Evolutionary conservation across 805 yeast species (phyloP).

Genomic region (Candida parachauliodes): DNA sequence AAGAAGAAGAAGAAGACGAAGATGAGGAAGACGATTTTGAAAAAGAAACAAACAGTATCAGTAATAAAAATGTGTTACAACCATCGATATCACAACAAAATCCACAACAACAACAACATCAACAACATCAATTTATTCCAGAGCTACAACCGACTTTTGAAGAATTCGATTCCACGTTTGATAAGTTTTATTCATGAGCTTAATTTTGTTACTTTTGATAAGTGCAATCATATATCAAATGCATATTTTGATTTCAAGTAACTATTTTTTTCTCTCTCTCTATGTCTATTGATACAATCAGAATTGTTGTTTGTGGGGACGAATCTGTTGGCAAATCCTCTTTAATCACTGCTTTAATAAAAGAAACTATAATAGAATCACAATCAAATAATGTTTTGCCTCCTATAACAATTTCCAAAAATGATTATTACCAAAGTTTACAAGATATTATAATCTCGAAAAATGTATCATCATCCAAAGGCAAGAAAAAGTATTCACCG

Average conservation of each 20-base stretch:
- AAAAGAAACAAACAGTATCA: background rate
- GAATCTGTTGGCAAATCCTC: conserved; percentile 86
- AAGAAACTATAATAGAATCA: conserved; percentile 69
- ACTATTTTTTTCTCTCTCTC: conserved; percentile 3
- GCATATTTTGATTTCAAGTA: too few species aligned
- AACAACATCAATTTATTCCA: conserved; percentile 1
- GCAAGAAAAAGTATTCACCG: background rate
- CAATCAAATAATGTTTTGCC: conserved; percentile 58
- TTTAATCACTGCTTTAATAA: conserved; percentile 73
- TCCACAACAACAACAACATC: background rate
- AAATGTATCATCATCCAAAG: conserved; percentile 3
- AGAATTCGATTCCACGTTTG: conserved; percentile 6
- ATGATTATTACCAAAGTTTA: conserved; percentile 47
- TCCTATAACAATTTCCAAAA: conserved; percentile 74
- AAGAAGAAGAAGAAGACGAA: conserved; percentile 7
- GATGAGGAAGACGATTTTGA: conserved; percentile 5
- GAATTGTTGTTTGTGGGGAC: conserved; percentile 93
- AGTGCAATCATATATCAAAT: too few species aligned
- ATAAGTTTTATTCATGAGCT: conserved; percentile 1
- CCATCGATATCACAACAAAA: background rate
- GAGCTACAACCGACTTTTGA: conserved; percentile 4
- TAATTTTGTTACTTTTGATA: too few species aligned
- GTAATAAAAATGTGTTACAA: background rate
- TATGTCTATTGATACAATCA: conserved; percentile 48
- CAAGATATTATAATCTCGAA: conserved; percentile 14